Conservation (phyloP, 495 filamentous ascomycete genomes). For the Penicillium coffeae region DNA sequence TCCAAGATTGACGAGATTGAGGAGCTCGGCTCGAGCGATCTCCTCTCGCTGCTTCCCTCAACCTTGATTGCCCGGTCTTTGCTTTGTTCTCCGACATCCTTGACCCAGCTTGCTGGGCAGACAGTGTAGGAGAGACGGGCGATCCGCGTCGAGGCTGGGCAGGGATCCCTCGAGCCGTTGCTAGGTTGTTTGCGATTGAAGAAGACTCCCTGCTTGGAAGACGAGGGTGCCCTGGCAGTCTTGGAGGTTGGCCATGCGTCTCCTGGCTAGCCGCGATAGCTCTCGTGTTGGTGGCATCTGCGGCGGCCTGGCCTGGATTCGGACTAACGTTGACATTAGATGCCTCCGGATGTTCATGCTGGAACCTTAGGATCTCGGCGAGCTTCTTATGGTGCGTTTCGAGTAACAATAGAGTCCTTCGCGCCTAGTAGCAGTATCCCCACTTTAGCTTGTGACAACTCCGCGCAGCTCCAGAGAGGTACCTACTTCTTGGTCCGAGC, state of each 20-base stretch:
- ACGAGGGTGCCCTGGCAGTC: conserved; percentile 41
- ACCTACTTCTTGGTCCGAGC: conserved; percentile 67
- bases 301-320: conserved; percentile 10
- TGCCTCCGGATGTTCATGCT: conserved; percentile 49
- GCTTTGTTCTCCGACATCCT: conserved; percentile 58
- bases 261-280: conserved; percentile 23
- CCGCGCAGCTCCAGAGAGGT: not conserved
- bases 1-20: conserved; percentile 32
- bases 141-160: conserved; percentile 58
- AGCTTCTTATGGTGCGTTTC: conserved; percentile 82
- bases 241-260: conserved; percentile 32
- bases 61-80: conserved; percentile 33
- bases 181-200: conserved; percentile 88
- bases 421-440: conserved; percentile 49
- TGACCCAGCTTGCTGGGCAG: conserved; percentile 70
- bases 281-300: conserved; percentile 25
- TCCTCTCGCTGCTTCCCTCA: conserved; percentile 26
- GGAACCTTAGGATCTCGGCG: conserved; percentile 70
- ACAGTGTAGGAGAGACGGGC: conserved; percentile 63
- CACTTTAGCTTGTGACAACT: not conserved
- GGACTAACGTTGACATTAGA: conserved; percentile 9
- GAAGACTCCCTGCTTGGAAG: conserved; percentile 64
- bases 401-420: conserved; percentile 77
- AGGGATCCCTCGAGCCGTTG: conserved; percentile 82
- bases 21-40: conserved; percentile 22